phyloP scores from a whole-genome alignment of 192 early-diverging fungal species.

The Backusella psychrophila region DNA sequence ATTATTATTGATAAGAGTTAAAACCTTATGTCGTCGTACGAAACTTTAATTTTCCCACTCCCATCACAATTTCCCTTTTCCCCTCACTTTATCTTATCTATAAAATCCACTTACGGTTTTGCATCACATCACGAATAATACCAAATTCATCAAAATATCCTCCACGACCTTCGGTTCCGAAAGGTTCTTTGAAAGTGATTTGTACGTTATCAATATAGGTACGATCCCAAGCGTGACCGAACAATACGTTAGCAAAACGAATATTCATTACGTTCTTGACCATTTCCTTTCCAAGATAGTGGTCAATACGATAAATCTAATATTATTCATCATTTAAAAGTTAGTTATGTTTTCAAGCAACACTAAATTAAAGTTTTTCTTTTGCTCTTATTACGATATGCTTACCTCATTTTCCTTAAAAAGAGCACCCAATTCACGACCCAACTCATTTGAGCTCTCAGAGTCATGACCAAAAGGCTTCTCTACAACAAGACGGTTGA shows the following conservation, averaged over 20 bases:
- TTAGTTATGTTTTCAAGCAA: not conserved
- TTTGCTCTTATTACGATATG: not conserved
- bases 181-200: slow-evolving; percentile 97
- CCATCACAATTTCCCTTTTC: not conserved
- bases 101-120: slow-evolving; percentile 63
- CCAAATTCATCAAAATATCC: slow-evolving; percentile 99
- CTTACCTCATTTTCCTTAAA: slow-evolving; percentile 89
- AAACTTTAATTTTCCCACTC: slow-evolving; percentile 2
- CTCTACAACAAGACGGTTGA: slow-evolving; percentile 91
- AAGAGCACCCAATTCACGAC: slow-evolving; percentile 64
- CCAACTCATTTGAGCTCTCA: slow-evolving; percentile 76
- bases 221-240: slow-evolving; percentile 90
- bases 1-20: not conserved
- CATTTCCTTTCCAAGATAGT: slow-evolving; percentile 99
- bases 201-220: slow-evolving; percentile 89
- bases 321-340: not conserved
- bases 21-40: not conserved
- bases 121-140: slow-evolving; percentile 96
- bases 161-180: slow-evolving; percentile 96
- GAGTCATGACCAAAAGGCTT: slow-evolving; percentile 98
- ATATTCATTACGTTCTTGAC: slow-evolving; percentile 95
- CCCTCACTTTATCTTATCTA: not conserved
- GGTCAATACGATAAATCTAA: slow-evolving; percentile 96
- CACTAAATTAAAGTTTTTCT: not conserved
- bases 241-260: slow-evolving; percentile 93